Percentiles rank a stretch among this genome's conserved stretches.
Evolutionary conservation across 2,329 filamentous ascomycete species (phyloP).

Genomic region (Aspergillus fischeri): DNA sequence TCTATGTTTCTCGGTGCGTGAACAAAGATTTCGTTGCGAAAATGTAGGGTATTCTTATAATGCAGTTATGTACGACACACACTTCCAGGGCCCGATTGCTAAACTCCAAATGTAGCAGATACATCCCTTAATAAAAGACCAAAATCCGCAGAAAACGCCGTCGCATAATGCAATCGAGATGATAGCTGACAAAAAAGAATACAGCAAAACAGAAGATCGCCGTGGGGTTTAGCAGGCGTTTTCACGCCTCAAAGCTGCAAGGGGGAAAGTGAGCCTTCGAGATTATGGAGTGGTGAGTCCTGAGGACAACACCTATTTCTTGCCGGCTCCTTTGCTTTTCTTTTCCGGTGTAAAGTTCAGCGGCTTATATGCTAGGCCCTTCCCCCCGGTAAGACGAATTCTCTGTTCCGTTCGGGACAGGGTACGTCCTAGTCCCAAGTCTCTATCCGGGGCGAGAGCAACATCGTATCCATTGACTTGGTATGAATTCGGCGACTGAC

Average conservation of each 20-base stretch:
- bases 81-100: constrained; percentile 5
- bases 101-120: constrained; percentile 5
- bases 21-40: not conserved
- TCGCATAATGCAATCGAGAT: constrained; percentile 10
- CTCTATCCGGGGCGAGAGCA: constrained; percentile 35
- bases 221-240: not conserved
- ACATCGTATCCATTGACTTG: constrained; percentile 39
- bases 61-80: not conserved
- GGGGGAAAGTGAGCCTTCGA: not conserved
- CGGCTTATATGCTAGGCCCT: constrained; percentile 41
- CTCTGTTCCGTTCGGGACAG: constrained; percentile 43
- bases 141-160: constrained; percentile 5
- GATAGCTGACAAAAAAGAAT: constrained; percentile 3
- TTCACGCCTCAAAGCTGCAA: not conserved
- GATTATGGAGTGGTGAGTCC: not conserved
- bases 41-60: not conserved
- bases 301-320: constrained; percentile 3
- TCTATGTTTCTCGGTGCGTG: not conserved
- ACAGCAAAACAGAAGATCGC: not conserved
- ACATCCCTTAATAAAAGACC: not conserved
- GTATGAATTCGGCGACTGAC: constrained; percentile 27
- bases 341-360: constrained; percentile 27
- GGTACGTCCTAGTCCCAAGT: constrained; percentile 35
- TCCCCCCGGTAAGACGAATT: constrained; percentile 40
- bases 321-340: constrained; percentile 6